These are phyloP conservation scores for Juncus inflexus DNA, from an alignment of 176 grass and related monocot genomes.

Conservation along the genomic window DNA sequence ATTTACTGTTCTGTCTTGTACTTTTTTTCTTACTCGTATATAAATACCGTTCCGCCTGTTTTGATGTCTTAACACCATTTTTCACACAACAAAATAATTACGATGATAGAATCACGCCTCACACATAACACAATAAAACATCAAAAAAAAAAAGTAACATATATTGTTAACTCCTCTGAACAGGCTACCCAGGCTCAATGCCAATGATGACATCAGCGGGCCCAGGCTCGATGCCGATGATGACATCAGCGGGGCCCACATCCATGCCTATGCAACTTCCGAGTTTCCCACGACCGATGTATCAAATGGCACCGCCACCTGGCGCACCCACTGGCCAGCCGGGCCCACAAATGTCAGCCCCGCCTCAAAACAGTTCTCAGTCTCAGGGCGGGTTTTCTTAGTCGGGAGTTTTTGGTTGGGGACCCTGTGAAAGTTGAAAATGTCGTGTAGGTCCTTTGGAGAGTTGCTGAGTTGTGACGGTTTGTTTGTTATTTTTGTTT, in stretches of 20 bases:
- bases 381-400: constrained; percentile 2
- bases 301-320: constrained; percentile 21
- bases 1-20: too few relatives aligned
- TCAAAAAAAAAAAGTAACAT: too few relatives aligned
- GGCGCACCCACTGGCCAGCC: neutral
- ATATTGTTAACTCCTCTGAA: neutral
- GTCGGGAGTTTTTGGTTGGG: neutral
- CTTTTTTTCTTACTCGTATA: too few relatives aligned
- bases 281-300: constrained; percentile 21
- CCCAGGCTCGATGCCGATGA: neutral
- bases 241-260: neutral
- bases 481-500: too few relatives aligned
- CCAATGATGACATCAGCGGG: neutral
- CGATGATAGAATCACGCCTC: too few relatives aligned
- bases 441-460: too few relatives aligned
- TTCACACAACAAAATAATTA: too few relatives aligned
- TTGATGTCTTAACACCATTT: too few relatives aligned
- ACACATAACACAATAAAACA: too few relatives aligned
- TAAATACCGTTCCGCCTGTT: too few relatives aligned
- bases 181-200: constrained; percentile 14
- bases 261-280: constrained; percentile 28
- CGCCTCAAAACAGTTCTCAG: constrained; percentile 15
- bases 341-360: neutral
- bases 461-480: too few relatives aligned
- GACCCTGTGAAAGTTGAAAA: too few relatives aligned